Conservation (phyloP, 768 basidiomycete genomes). For the Mycena venus region DNA sequence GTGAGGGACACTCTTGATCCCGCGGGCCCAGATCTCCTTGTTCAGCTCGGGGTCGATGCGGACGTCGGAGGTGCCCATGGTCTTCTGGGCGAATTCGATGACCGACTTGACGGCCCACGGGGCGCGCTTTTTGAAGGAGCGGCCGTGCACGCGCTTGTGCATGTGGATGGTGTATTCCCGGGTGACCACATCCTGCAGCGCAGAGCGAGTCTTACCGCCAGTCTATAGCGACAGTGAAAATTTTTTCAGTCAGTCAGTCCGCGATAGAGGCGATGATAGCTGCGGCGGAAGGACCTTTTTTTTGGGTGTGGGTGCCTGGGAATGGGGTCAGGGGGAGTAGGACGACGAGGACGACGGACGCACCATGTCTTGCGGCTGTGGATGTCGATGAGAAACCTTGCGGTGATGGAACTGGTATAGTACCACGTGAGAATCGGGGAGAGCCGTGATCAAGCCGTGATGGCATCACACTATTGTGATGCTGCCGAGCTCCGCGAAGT, state of each 20-base stretch:
- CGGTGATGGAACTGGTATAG: neutral
- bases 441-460: neutral
- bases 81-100: slow-evolving; percentile 89
- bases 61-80: slow-evolving; percentile 97
- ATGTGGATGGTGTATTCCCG: slow-evolving; percentile 99
- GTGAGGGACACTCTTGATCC: slow-evolving; percentile 94
- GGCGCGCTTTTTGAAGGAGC: slow-evolving; percentile 97
- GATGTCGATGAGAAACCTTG: slow-evolving; percentile 59
- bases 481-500: too few relatives aligned
- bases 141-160: slow-evolving; percentile 93
- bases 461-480: too few relatives aligned
- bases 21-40: slow-evolving; percentile 94
- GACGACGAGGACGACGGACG: slow-evolving; percentile 38
- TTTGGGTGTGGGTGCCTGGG: slow-evolving; percentile 65
- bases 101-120: slow-evolving; percentile 97
- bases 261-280: slow-evolving; percentile 1
- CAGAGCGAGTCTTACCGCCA: slow-evolving; percentile 92
- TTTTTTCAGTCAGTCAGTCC: slow-evolving; percentile 7
- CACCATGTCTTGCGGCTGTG: slow-evolving; percentile 81
- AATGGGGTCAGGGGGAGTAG: neutral
- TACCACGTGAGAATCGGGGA: neutral
- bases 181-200: slow-evolving; percentile 97
- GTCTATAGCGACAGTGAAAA: slow-evolving; percentile 54
- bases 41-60: slow-evolving; percentile 96
- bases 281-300: slow-evolving; percentile 63